A percentile compares a stretch with the other conserved stretches of the same genome.
phyloP scores from a whole-genome alignment of 164 flowering plant genomes.

The Kingdonia uniflora region DNA sequence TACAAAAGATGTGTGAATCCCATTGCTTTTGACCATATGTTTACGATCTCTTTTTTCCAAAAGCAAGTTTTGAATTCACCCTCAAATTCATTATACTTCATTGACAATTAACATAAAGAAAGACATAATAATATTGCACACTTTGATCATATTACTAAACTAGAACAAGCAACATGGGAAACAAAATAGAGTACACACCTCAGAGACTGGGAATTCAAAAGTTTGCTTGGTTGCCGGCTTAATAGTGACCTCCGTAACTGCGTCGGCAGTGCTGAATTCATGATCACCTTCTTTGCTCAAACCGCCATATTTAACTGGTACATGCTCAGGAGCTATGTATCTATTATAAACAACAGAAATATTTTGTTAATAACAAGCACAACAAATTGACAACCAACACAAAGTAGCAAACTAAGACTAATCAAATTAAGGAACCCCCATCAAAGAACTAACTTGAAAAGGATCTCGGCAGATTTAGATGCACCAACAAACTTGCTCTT shows the following conservation, averaged over 20 bases:
- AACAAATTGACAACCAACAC: neutral
- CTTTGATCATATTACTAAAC: too few relatives aligned
- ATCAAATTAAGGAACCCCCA: neutral
- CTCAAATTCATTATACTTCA: too few relatives aligned
- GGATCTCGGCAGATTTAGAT: slow-evolving; percentile 75
- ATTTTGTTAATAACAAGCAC: neutral
- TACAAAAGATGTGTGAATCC: too few relatives aligned
- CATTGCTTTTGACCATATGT: slow-evolving; percentile 4
- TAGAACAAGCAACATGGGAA: neutral
- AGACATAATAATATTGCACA: too few relatives aligned
- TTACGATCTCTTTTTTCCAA: neutral
- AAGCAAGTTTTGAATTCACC: neutral
- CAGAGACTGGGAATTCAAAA: slow-evolving; percentile 28
- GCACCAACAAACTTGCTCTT: slow-evolving; percentile 97
- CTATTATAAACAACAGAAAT: slow-evolving; percentile 5
- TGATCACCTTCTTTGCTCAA: slow-evolving; percentile 8
- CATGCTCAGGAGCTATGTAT: slow-evolving; percentile 10
- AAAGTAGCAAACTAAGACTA: neutral
- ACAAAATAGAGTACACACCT: slow-evolving; percentile 29
- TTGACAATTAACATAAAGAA: too few relatives aligned
- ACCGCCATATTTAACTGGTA: slow-evolving; percentile 11
- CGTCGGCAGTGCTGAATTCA: slow-evolving; percentile 2
- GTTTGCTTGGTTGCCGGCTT: slow-evolving; percentile 5
- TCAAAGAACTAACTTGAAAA: slow-evolving; percentile 56
- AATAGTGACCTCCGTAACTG: slow-evolving; percentile 1